Base-by-base conservation (phyloP, 352 stramenopile species). In the Nothophytophthora sp. region DNA sequence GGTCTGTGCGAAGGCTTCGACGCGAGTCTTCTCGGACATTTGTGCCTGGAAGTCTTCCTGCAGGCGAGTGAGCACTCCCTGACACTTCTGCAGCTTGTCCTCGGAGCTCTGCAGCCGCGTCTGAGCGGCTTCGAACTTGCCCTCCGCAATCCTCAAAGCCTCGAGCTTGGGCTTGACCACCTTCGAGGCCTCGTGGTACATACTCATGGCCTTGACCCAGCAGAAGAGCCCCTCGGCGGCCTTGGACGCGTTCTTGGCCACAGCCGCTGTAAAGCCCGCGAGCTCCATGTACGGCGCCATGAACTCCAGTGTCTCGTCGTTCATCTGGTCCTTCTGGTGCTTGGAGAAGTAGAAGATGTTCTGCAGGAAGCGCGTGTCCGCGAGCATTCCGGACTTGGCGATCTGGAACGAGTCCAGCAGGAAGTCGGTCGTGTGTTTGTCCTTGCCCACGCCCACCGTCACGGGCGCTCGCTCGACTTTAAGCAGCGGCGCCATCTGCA, bases 161-260 rank as follows among this genome's bases (percentile, higher is more conserved):
- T 97, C 90, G 3, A 97, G 72, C 53, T 97, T 97, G 1, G 91
- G 91, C 57, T 97, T 96, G 1, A 98, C 90, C n/a, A 97, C 83
- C 48, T 97, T 98, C 1, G 82, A 95, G 0, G 88, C 91, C 47
- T 95, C 82, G 57, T 97, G 82, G 51, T 98, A 98, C 68, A 95
- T 86, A 42, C 68, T 90, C 89, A 98, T 97, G 1, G 91, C 91
- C 25, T 85, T 77, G 11, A 92, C 84, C 88, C 90, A 98, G 30
- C 74, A 94, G 32, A 94, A 97, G 7, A 98, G 57, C 0, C 90
- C 90, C 58, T 96, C 89, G 5, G 90, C 90, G 1, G 91, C 91
- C 59, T 92, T 91, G 3, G 87, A 97, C 0, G 90, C 90, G 53
- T 97, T 97, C 34, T 86, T 76, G 8, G 90, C 90, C 4, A 87